Conservation (phyloP, 176 grass and related monocot species). For the Poa pratensis region DNA sequence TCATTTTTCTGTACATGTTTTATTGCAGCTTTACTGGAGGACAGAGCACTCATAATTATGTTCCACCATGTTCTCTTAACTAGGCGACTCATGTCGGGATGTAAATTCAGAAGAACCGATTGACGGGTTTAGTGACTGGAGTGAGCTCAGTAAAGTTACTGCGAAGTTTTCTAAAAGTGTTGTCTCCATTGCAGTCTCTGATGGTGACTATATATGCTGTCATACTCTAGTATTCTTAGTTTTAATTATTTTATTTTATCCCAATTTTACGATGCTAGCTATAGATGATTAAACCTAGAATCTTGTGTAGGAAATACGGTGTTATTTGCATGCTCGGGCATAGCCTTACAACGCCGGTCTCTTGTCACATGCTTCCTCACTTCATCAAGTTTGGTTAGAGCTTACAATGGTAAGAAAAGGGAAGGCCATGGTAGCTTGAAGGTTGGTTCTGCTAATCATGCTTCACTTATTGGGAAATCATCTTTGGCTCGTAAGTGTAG, state of each 20-base stretch:
- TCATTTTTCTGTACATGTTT: neutral
- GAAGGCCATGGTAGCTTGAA: neutral
- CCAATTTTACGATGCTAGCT: neutral
- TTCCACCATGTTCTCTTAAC: neutral
- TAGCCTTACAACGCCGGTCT: neutral
- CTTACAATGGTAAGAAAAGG: conserved; percentile 13
- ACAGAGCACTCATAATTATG: neutral
- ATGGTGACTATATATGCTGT: neutral
- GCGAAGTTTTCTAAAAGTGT: neutral
- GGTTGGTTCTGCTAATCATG: conserved; percentile 18
- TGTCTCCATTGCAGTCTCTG: neutral
- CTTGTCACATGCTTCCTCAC: conserved; percentile 29
- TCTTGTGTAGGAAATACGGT: neutral
- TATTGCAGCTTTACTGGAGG: neutral
- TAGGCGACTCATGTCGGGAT: neutral
- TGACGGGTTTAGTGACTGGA: neutral
- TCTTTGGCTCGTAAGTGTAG: too few relatives aligned
- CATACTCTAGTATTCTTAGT: neutral
- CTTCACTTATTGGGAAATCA: neutral
- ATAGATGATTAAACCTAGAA: neutral
- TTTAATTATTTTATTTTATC: neutral
- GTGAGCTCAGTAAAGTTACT: neutral
- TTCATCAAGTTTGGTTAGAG: conserved; percentile 31
- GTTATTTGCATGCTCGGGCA: conserved; percentile 37
- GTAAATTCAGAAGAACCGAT: neutral